Conservation (phyloP, 1,284 basidiomycete genomes). For the Rhodotorula sp. region DNA sequence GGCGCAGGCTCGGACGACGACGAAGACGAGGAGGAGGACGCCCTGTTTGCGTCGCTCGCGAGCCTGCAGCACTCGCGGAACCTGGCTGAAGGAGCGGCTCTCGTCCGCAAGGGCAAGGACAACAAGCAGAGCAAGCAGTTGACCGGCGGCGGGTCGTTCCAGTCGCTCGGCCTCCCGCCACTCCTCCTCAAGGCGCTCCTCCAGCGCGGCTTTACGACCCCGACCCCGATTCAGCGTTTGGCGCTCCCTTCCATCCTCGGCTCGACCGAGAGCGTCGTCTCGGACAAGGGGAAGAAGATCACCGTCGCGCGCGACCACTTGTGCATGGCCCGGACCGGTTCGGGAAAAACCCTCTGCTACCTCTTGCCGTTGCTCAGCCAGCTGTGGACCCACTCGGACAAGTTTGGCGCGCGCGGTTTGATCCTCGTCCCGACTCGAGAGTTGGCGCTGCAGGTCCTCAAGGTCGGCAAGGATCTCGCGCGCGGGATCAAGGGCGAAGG, state of each 20-base stretch:
- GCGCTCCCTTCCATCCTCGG: slow-evolving; percentile 82
- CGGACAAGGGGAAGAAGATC: slow-evolving; percentile 36
- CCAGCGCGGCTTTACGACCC: slow-evolving; percentile 89
- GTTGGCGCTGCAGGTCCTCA: slow-evolving; percentile 88
- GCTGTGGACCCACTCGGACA: slow-evolving; percentile 72
- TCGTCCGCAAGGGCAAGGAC: slow-evolving; percentile 39
- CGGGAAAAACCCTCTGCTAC: slow-evolving; percentile 96
- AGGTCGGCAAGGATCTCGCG: slow-evolving; percentile 89
- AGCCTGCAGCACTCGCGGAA: slow-evolving; percentile 40
- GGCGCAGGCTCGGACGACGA: not conserved
- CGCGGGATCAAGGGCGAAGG: slow-evolving; percentile 58
- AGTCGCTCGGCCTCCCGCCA: slow-evolving; percentile 70
- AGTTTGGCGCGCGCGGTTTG: slow-evolving; percentile 82
- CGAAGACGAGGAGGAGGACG: slow-evolving; percentile 34
- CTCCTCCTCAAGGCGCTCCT: slow-evolving; percentile 79
- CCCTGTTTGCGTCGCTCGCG: slow-evolving; percentile 31
- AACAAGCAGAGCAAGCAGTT: slow-evolving; percentile 34
- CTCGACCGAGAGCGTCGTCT: slow-evolving; percentile 57
- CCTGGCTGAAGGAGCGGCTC: slow-evolving; percentile 41
- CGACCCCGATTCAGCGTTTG: slow-evolving; percentile 93
- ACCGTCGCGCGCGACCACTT: slow-evolving; percentile 79
- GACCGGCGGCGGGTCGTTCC: slow-evolving; percentile 47
- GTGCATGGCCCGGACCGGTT: slow-evolving; percentile 97
- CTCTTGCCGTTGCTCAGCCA: slow-evolving; percentile 88
- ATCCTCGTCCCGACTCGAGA: slow-evolving; percentile 92